These are phyloP conservation scores for Gymnopilus dilepis DNA, from an alignment of 768 basidiomycete species.

Conservation along the genomic window DNA sequence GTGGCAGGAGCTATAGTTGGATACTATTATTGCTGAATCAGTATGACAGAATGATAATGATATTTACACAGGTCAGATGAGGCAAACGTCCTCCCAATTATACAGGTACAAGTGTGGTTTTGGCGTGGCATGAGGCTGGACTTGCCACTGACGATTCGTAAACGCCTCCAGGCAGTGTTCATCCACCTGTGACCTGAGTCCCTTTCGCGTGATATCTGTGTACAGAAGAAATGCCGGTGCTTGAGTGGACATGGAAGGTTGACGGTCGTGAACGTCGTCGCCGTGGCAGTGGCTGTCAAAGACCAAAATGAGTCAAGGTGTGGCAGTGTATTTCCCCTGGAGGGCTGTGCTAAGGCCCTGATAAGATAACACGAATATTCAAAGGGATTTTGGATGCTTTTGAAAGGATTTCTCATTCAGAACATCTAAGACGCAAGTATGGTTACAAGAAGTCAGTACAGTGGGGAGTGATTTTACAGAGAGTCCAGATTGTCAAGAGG, in stretches of 20 bases:
- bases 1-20: neutral
- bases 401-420: neutral
- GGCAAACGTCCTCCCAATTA: neutral
- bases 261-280: neutral
- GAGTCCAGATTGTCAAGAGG: neutral
- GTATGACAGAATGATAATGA: slow-evolving; percentile 2
- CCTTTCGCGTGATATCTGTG: neutral
- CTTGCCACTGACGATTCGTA: neutral
- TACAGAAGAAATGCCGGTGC: neutral
- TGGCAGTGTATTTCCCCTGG: neutral
- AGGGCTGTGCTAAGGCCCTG: neutral
- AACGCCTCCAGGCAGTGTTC: neutral
- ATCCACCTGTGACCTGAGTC: neutral
- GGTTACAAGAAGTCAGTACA: neutral
- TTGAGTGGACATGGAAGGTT: neutral
- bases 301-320: neutral
- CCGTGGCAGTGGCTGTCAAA: slow-evolving; percentile 5
- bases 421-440: neutral
- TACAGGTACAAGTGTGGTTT: neutral
- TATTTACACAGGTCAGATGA: neutral
- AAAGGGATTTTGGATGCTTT: too few species aligned
- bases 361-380: neutral
- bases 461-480: neutral
- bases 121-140: neutral
- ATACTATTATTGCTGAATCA: slow-evolving; percentile 3